phyloP scores from a whole-genome alignment of 139 green algal species.

The Microglena sp. region DNA sequence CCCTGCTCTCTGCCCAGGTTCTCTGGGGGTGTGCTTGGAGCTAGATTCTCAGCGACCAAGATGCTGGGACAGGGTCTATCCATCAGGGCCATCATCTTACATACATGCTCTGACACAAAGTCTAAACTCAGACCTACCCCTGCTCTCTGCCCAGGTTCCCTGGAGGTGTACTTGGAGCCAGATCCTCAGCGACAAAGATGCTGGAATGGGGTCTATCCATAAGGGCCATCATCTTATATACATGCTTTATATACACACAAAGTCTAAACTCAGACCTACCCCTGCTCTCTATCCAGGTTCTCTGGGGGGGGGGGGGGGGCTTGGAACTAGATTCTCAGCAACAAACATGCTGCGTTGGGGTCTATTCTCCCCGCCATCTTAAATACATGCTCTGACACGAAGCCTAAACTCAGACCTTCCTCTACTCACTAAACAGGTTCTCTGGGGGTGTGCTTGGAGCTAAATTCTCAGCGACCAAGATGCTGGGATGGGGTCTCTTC shows the following conservation, averaged over 20 bases:
- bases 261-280: too few species aligned
- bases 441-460: conserved; percentile 61
- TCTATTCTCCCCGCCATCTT: conserved; percentile 56
- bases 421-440: conserved; percentile 22
- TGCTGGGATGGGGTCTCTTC: conserved; percentile 79
- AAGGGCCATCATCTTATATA: too few species aligned
- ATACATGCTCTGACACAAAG: too few species aligned
- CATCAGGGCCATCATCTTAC: too few species aligned
- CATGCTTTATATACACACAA: too few species aligned
- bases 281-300: too few species aligned
- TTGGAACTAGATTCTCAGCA: conserved; percentile 67
- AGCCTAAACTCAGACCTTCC: neutral
- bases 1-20: too few species aligned
- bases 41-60: conserved; percentile 53
- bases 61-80: too few species aligned
- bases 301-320: conserved; percentile 47
- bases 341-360: conserved; percentile 73
- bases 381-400: neutral
- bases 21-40: conserved; percentile 57
- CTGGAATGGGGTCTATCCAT: conserved; percentile 81
- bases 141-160: too few species aligned
- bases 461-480: conserved; percentile 53
- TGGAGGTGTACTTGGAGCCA: conserved; percentile 62
- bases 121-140: too few species aligned
- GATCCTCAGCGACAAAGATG: conserved; percentile 62